Percentiles rank a stretch among this genome's conserved stretches.
phyloP scores from a whole-genome alignment of 140 eudicot genomes.

The Erigeron philadelphicus region DNA sequence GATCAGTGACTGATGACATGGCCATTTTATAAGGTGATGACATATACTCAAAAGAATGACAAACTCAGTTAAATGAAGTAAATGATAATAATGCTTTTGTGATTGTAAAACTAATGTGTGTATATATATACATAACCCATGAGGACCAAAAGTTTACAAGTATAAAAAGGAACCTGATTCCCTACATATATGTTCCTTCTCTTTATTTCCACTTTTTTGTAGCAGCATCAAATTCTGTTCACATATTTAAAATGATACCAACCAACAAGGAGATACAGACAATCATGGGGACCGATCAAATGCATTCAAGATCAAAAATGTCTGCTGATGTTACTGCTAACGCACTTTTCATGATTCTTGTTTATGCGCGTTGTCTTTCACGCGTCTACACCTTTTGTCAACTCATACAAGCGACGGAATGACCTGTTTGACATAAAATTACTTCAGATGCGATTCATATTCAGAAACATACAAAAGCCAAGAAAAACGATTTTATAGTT shows the following conservation, averaged over 20 bases:
- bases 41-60: background rate
- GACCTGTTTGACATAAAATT: background rate
- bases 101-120: slow-evolving; percentile 12
- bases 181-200: background rate
- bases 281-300: slow-evolving; percentile 11
- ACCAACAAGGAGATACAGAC: slow-evolving; percentile 10
- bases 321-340: background rate
- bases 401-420: background rate
- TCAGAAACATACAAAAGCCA: background rate
- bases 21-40: slow-evolving; percentile 10
- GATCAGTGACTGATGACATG: slow-evolving; percentile 19
- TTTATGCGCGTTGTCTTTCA: slow-evolving; percentile 14
- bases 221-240: slow-evolving; percentile 31
- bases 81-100: slow-evolving; percentile 16
- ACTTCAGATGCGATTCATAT: slow-evolving; percentile 4
- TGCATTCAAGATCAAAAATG: background rate
- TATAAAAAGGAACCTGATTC: slow-evolving; percentile 25
- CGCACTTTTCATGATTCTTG: slow-evolving; percentile 18
- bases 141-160: slow-evolving; percentile 6
- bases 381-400: slow-evolving; percentile 9
- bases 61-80: background rate
- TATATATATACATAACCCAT: slow-evolving; percentile 19
- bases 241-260: slow-evolving; percentile 15
- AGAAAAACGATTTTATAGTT: background rate
- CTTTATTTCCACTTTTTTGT: background rate